phyloP scores from a whole-genome alignment of 169 alveolate genomes.

The Plasmodium billcollinsi region DNA sequence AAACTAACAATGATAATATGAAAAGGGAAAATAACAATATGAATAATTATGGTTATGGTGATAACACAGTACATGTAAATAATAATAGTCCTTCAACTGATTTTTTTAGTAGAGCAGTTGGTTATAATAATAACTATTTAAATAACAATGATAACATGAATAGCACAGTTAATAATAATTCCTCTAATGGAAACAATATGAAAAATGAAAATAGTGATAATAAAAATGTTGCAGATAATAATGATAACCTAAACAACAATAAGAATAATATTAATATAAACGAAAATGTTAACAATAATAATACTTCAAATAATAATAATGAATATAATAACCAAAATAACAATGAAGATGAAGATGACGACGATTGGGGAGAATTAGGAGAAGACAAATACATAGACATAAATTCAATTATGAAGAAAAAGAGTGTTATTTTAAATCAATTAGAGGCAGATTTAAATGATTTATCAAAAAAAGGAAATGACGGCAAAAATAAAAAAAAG shows the following conservation, averaged over 20 bases:
- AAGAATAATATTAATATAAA: not conserved
- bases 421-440: constrained; percentile 62
- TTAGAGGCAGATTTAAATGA: constrained; percentile 51
- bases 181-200: not conserved
- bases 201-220: not conserved
- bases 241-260: not conserved
- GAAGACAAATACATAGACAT: constrained; percentile 68
- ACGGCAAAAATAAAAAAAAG: constrained; percentile 68
- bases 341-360: constrained; percentile 59
- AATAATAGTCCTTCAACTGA: constrained; percentile 13
- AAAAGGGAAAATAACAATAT: constrained; percentile 39
- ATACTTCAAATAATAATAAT: constrained; percentile 1
- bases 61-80: constrained; percentile 11
- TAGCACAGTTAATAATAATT: not conserved
- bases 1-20: constrained; percentile 20
- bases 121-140: constrained; percentile 8
- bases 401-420: constrained; percentile 53
- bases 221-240: not conserved
- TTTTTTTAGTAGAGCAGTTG: constrained; percentile 7
- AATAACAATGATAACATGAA: constrained; percentile 1
- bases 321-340: not conserved
- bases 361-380: constrained; percentile 76
- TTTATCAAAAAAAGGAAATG: constrained; percentile 51
- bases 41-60: constrained; percentile 23
- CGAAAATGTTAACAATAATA: not conserved